These are phyloP conservation scores for Daedaleopsis nitida DNA, from an alignment of 768 basidiomycete genomes.

Conservation along the genomic window DNA sequence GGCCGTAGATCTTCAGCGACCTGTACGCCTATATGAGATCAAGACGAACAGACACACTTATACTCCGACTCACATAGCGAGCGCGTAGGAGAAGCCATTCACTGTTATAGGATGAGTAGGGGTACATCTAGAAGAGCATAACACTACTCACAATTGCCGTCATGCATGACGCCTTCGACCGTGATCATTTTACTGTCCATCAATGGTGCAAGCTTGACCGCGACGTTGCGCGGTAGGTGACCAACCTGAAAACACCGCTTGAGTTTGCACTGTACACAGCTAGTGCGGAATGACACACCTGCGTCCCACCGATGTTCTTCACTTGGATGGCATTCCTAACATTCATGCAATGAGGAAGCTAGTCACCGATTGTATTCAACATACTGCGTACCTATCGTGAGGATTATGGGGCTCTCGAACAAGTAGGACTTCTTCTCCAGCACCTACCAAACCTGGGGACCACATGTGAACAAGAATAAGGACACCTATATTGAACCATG, in stretches of 20 bases:
- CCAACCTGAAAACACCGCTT: slow-evolving; percentile 61
- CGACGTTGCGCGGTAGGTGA: slow-evolving; percentile 68
- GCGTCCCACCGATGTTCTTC: slow-evolving; percentile 63
- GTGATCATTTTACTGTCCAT: slow-evolving; percentile 65
- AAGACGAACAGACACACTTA: not conserved
- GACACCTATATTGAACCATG: not conserved
- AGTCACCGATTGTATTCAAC: not conserved
- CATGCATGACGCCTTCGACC: slow-evolving; percentile 70
- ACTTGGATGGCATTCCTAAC: slow-evolving; percentile 80
- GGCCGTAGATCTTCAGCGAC: slow-evolving; percentile 71
- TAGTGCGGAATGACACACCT: not conserved
- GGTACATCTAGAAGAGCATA: not conserved
- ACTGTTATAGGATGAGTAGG: slow-evolving; percentile 12
- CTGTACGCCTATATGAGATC: slow-evolving; percentile 36
- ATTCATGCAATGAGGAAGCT: not conserved
- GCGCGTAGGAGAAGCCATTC: slow-evolving; percentile 47
- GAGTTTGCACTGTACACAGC: not conserved
- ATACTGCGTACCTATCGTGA: slow-evolving; percentile 60
- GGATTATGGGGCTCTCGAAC: slow-evolving; percentile 65
- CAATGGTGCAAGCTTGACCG: slow-evolving; percentile 62
- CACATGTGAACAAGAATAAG: not conserved
- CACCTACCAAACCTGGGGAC: slow-evolving; percentile 69
- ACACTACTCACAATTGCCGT: slow-evolving; percentile 60
- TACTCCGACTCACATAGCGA: slow-evolving; percentile 56
- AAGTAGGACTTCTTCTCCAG: slow-evolving; percentile 75